phyloP scores from a whole-genome alignment of 2,329 filamentous ascomycete species.

The Myotisia sp. region DNA sequence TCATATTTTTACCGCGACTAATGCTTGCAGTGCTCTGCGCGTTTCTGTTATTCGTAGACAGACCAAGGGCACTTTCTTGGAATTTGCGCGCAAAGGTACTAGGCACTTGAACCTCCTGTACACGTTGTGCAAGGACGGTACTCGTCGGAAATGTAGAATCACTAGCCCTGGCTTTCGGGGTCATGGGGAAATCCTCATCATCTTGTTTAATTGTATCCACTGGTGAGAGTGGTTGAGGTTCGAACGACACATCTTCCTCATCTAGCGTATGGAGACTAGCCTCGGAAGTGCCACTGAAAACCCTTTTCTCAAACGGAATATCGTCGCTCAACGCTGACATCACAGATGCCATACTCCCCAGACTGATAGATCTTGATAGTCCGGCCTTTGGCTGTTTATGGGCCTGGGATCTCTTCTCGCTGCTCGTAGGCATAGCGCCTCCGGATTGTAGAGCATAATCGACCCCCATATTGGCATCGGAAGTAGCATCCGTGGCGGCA shows the following conservation, averaged over 20 bases:
- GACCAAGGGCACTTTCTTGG: constrained; percentile 47
- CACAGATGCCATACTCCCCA: constrained; percentile 79
- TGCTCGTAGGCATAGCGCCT: constrained; percentile 48
- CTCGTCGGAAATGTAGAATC: constrained; percentile 57
- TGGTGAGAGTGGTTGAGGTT: constrained; percentile 26
- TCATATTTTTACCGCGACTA: constrained; percentile 53
- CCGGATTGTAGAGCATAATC: constrained; percentile 76
- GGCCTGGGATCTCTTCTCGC: constrained; percentile 12
- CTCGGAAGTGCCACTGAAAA: constrained; percentile 29
- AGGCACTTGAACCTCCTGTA: constrained; percentile 80
- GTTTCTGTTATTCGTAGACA: constrained; percentile 43
- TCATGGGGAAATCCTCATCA: constrained; percentile 42
- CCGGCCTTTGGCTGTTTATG: constrained; percentile 31
- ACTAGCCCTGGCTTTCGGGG: constrained; percentile 50
- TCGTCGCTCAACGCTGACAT: constrained; percentile 41
- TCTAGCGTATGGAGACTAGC: constrained; percentile 42
- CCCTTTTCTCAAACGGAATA: constrained; percentile 31
- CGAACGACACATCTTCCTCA: constrained; percentile 39
- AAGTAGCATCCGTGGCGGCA: constrained; percentile 47
- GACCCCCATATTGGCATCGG: constrained; percentile 58
- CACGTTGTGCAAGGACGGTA: constrained; percentile 73
- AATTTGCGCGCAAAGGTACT: constrained; percentile 80
- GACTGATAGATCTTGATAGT: constrained; percentile 63
- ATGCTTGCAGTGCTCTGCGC: constrained; percentile 35
- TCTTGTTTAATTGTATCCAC: constrained; percentile 23